phyloP scores from a whole-genome alignment of 2,329 filamentous ascomycete species.

The Hypoxylon sp. region DNA sequence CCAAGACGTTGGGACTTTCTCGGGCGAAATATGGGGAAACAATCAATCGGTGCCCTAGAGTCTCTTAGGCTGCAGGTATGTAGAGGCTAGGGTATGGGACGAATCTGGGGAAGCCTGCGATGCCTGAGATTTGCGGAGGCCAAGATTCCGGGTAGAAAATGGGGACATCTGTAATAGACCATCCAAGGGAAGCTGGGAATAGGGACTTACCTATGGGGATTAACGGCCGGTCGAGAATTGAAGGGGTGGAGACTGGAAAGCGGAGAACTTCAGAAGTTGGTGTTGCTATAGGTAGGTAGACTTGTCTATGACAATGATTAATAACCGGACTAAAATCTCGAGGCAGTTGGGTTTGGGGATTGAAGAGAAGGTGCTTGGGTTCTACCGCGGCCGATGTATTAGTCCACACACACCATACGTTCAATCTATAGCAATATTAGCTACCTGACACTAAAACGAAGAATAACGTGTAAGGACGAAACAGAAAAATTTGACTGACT shows the following conservation, averaged over 20 bases:
- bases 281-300: not conserved
- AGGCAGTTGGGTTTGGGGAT: not conserved
- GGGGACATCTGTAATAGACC: not conserved
- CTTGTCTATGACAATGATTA: not conserved
- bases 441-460: not conserved
- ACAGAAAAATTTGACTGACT: too few relatives aligned
- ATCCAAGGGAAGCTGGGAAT: not conserved
- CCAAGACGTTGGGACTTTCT: not conserved
- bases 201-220: not conserved
- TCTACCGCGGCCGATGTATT: too few relatives aligned
- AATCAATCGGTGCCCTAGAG: not conserved
- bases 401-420: too few relatives aligned
- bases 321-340: not conserved
- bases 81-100: not conserved
- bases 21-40: not conserved
- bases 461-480: not conserved
- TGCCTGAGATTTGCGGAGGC: not conserved
- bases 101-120: not conserved
- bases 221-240: not conserved
- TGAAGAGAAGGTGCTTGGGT: not conserved
- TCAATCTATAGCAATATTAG: not conserved
- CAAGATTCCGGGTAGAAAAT: not conserved
- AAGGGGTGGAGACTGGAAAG: not conserved
- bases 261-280: not conserved
- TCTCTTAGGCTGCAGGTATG: not conserved